A percentile compares a stretch with the other conserved stretches of the same genome.
Conservation (phyloP, 345 rosid genomes). For the Isatis tinctoria region DNA sequence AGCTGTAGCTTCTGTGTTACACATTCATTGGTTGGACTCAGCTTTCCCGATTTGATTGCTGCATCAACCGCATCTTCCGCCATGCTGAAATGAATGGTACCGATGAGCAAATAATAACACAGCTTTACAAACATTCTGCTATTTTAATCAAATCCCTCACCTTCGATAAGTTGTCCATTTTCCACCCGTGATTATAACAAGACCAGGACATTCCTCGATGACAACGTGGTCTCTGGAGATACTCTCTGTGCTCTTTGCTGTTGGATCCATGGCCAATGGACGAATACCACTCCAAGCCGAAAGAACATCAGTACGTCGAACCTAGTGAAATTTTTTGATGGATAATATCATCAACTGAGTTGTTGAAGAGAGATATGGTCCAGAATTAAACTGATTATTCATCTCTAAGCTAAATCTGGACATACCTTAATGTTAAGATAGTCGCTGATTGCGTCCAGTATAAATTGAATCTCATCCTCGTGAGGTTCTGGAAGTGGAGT, state of each 20-base stretch:
- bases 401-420: neutral
- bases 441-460: constrained; percentile 92
- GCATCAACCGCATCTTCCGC: constrained; percentile 97
- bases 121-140: neutral
- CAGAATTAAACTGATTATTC: neutral
- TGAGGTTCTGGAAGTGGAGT: constrained; percentile 92
- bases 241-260: constrained; percentile 89
- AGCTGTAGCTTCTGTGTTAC: constrained; percentile 62
- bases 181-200: constrained; percentile 98
- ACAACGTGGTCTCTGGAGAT: constrained; percentile 97
- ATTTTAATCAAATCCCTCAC: constrained; percentile 32
- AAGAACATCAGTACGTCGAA: constrained; percentile 88
- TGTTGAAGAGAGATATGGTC: neutral
- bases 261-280: constrained; percentile 86
- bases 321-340: constrained; percentile 40
- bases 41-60: constrained; percentile 80
- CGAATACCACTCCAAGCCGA: constrained; percentile 99
- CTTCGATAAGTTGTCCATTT: constrained; percentile 98
- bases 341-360: neutral
- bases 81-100: constrained; percentile 65
- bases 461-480: constrained; percentile 96
- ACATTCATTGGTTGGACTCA: constrained; percentile 61
- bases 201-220: constrained; percentile 80
- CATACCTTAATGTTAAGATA: constrained; percentile 80
- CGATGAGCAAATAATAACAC: neutral